Conservation (phyloP, 768 basidiomycete species). For the Auricularia sp. region DNA sequence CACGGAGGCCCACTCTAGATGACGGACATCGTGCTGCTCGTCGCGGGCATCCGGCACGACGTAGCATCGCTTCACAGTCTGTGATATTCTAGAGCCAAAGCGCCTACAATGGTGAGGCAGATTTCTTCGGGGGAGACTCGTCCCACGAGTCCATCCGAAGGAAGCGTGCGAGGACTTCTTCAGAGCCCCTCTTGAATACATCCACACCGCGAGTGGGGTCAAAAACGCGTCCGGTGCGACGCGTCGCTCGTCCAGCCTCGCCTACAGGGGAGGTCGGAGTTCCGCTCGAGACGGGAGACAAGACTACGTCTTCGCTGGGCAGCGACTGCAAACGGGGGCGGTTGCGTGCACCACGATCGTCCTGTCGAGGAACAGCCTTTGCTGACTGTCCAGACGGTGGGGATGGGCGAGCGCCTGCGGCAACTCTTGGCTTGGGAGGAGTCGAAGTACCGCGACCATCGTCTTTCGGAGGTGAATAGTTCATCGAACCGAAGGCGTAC, state of each 20-base stretch:
- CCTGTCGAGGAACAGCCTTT: neutral
- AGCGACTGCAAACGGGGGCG: neutral
- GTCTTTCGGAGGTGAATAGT: neutral
- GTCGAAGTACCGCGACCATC: neutral
- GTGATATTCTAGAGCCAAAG: neutral
- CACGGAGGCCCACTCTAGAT: neutral
- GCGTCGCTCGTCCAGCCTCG: constrained; percentile 15
- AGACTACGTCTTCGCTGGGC: neutral
- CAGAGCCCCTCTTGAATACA: constrained; percentile 75
- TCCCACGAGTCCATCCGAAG: constrained; percentile 70
- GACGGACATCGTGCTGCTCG: neutral
- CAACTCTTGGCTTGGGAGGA: neutral
- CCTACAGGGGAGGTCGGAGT: neutral
- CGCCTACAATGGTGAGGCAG: neutral
- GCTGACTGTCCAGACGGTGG: neutral
- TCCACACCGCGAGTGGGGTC: constrained; percentile 82
- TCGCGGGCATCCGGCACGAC: neutral
- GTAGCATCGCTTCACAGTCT: neutral
- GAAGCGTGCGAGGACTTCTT: constrained; percentile 78
- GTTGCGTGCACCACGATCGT: neutral
- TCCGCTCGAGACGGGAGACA: neutral
- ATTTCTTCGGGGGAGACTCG: neutral
- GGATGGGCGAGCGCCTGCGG: neutral
- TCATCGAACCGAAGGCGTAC: constrained; percentile 2
- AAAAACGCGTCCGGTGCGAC: constrained; percentile 52